A percentile compares a stretch with the other conserved stretches of the same genome.
These are phyloP conservation scores for Psilocybe cyanescens DNA, from an alignment of 768 basidiomycete genomes.

Conservation along the genomic window DNA sequence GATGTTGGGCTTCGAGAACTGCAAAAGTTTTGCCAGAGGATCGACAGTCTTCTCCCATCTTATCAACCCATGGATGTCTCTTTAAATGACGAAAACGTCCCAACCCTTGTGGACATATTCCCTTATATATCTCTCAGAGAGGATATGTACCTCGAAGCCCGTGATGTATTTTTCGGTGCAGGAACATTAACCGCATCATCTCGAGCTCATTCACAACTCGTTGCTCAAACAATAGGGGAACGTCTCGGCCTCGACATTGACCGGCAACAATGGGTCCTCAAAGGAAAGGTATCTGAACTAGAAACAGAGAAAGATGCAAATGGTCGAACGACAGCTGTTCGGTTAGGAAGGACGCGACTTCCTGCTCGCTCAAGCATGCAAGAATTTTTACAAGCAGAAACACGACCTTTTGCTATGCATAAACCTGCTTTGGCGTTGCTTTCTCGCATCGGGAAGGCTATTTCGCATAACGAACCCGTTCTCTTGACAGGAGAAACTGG, in stretches of 20 bases:
- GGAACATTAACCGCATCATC: conserved; percentile 56
- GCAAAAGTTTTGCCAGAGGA: conserved; percentile 80
- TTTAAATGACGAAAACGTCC: conserved; percentile 21
- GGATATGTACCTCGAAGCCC: conserved; percentile 85
- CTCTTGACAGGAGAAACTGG: conserved; percentile 97
- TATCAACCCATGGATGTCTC: conserved; percentile 45
- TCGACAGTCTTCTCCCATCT: conserved; percentile 62
- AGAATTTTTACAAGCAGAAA: conserved; percentile 32
- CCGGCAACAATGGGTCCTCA: conserved; percentile 70
- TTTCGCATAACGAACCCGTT: conserved; percentile 79
- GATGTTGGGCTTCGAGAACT: conserved; percentile 80
- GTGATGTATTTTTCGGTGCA: conserved; percentile 91
- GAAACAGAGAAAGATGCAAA: conserved; percentile 71
- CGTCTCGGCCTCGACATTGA: conserved; percentile 73
- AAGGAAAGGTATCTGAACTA: conserved; percentile 67
- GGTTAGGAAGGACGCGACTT: conserved; percentile 67
- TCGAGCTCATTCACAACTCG: conserved; percentile 48
- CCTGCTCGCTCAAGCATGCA: conserved; percentile 43
- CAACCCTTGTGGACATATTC: conserved; percentile 50
- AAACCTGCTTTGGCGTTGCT: conserved; percentile 80
- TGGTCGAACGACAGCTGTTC: conserved; percentile 58
- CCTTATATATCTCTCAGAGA: conserved; percentile 80
- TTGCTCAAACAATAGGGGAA: conserved; percentile 59
- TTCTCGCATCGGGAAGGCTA: conserved; percentile 76
- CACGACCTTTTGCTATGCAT: conserved; percentile 86